phyloP scores from a whole-genome alignment of 805 yeast genomes.

The Nakazawaea wyomingensis region DNA sequence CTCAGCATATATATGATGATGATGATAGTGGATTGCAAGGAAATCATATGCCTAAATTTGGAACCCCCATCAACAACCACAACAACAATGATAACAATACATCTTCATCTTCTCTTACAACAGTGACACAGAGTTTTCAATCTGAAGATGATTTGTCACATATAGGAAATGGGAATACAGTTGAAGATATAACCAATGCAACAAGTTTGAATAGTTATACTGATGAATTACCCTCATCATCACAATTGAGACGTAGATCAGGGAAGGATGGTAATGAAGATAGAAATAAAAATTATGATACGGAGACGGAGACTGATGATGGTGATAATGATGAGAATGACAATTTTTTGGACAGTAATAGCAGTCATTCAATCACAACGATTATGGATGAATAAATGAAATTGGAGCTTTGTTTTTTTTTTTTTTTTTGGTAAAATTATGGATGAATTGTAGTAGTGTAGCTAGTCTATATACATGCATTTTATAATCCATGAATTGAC shows the following conservation, averaged over 20 bases:
- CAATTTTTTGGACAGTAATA: background rate
- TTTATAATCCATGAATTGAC: too few species aligned
- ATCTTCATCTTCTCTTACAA: too few species aligned
- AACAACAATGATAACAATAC: too few species aligned
- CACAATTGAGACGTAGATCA: too few species aligned
- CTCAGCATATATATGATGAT: background rate
- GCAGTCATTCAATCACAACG: background rate
- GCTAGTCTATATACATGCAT: too few species aligned
- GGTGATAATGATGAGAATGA: too few species aligned
- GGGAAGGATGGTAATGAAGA: background rate
- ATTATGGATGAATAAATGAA: background rate
- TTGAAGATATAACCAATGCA: background rate
- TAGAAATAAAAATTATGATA: background rate
- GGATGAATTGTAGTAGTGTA: too few species aligned
- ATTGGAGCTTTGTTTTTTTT: too few species aligned
- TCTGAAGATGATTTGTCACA: too few species aligned
- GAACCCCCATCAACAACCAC: too few species aligned
- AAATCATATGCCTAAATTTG: background rate
- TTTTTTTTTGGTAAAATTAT: too few species aligned
- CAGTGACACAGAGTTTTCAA: too few species aligned
- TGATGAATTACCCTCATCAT: background rate
- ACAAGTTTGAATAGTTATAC: background rate
- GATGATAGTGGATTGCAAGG: background rate
- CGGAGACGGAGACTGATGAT: constrained; percentile 1
- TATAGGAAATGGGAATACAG: background rate